Conservation (phyloP, 2,329 filamentous ascomycete species). For the Curvularia sp. region DNA sequence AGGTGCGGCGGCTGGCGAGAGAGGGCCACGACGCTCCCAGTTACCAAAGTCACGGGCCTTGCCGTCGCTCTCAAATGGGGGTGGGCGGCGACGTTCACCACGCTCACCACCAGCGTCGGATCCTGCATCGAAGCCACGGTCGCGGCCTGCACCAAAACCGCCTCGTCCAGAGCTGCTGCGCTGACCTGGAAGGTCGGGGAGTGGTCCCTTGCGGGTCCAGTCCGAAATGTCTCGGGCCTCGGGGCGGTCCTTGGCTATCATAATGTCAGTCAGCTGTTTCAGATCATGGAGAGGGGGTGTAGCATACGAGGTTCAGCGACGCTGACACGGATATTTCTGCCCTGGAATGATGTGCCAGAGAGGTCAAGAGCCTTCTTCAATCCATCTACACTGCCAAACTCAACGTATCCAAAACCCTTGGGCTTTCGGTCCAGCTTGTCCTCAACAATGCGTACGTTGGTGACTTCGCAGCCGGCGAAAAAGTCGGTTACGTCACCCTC, state of each 20-base stretch:
- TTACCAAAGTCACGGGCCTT: slow-evolving; percentile 82
- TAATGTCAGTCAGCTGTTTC: slow-evolving; percentile 23
- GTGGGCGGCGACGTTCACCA: slow-evolving; percentile 69
- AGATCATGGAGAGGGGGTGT: neutral
- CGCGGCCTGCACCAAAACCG: slow-evolving; percentile 50
- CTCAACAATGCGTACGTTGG: slow-evolving; percentile 93
- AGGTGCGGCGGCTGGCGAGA: slow-evolving; percentile 70
- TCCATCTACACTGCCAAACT: slow-evolving; percentile 86
- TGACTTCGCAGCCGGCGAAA: slow-evolving; percentile 83
- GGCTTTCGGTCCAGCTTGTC: slow-evolving; percentile 92
- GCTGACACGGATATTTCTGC: slow-evolving; percentile 89
- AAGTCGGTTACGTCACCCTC: slow-evolving; percentile 83
- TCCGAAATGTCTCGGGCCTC: slow-evolving; percentile 84
- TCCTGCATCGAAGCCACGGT: slow-evolving; percentile 59
- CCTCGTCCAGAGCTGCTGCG: slow-evolving; percentile 62
- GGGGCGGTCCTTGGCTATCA: slow-evolving; percentile 81
- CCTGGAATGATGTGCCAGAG: slow-evolving; percentile 83
- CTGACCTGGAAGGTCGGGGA: slow-evolving; percentile 72
- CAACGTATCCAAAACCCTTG: slow-evolving; percentile 98
- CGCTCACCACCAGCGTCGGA: slow-evolving; percentile 68
- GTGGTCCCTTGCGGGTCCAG: slow-evolving; percentile 92
- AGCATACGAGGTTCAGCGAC: slow-evolving; percentile 95
- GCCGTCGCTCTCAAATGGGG: slow-evolving; percentile 72
- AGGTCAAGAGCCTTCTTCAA: slow-evolving; percentile 88
- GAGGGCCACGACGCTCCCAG: slow-evolving; percentile 94